These are phyloP conservation scores for Cadophora malorum DNA, from an alignment of 2,329 filamentous ascomycete species.

Conservation along the genomic window DNA sequence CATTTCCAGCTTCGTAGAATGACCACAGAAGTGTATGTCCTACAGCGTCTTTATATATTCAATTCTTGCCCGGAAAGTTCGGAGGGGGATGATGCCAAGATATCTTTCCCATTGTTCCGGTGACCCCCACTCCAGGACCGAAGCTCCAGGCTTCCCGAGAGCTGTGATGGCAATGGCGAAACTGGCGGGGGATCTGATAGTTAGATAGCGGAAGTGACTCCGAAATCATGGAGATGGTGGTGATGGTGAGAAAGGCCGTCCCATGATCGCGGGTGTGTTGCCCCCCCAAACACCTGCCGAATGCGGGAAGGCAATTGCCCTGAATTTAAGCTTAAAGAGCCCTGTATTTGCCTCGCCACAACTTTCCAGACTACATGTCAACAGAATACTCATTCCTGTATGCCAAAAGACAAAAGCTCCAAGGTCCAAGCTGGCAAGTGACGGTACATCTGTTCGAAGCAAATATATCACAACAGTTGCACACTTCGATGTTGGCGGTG, in stretches of 20 bases:
- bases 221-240: background rate
- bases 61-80: slow-evolving; percentile 4
- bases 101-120: slow-evolving; percentile 8
- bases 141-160: slow-evolving; percentile 3
- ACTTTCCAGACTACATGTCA: background rate
- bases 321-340: slow-evolving; percentile 6
- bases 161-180: background rate
- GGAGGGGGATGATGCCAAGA: background rate
- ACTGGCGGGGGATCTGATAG: slow-evolving; percentile 12
- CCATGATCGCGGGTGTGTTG: background rate
- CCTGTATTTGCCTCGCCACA: background rate
- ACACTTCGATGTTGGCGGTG: background rate
- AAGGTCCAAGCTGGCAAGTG: background rate
- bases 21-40: background rate
- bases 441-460: background rate
- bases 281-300: background rate
- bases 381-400: background rate
- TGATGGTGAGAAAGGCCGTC: background rate
- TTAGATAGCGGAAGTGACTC: background rate
- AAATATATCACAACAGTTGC: background rate
- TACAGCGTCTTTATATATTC: slow-evolving; percentile 5
- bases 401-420: background rate
- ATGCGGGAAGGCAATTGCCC: background rate
- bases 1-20: background rate
- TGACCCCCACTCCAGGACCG: background rate